Evolutionary conservation across 306 rosid genomes (phyloP), one percentile per base, ranked within the genome.

Genomic region (Corylus avellana): DNA sequence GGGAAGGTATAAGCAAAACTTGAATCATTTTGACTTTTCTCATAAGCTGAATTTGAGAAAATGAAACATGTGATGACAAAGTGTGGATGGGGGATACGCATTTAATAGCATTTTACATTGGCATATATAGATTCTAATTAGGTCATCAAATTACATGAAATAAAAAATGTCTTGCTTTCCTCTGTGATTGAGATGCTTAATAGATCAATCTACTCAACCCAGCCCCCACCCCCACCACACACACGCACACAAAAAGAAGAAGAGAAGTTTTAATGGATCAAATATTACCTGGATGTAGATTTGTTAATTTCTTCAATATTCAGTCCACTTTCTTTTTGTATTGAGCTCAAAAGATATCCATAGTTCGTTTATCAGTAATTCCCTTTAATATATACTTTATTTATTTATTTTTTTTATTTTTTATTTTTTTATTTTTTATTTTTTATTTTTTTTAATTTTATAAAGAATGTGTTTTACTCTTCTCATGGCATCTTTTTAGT

Each of bases 381-480:
- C 49, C 71, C 10, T 66, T 35, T 27, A 5, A 27, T 27, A 2
- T 9, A 7, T 22, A 1, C 5, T 22, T 22, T 59, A 2, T 51
- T 16, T 53, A n/a, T n/a, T n/a, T n/a, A n/a, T n/a, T 20, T 57
- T 57, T 1, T 57, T 29, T 54, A 49, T 56, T 37, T 18, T 57
- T 13, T 1, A 61, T 76, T 80, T 39, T 51, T n/a, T n/a, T n/a
- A n/a, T n/a, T n/a, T n/a, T n/a, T n/a, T n/a, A n/a, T n/a, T n/a
- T n/a, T n/a, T n/a, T n/a, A n/a, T n/a, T 22, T 22, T 22, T 22
- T 22, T 22, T 0, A 22, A 5, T 27, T 20, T 27, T 32, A 2
- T 73, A 47, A 74, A 20, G 39, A 29, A 29, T 67, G 53, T 77
- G 4, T 69, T 70, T 62, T 69, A 63, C 68, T 74, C 46, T n/a